phyloP scores from a whole-genome alignment of 345 rosid genomes.

The Eucalyptus erythrocorys region DNA sequence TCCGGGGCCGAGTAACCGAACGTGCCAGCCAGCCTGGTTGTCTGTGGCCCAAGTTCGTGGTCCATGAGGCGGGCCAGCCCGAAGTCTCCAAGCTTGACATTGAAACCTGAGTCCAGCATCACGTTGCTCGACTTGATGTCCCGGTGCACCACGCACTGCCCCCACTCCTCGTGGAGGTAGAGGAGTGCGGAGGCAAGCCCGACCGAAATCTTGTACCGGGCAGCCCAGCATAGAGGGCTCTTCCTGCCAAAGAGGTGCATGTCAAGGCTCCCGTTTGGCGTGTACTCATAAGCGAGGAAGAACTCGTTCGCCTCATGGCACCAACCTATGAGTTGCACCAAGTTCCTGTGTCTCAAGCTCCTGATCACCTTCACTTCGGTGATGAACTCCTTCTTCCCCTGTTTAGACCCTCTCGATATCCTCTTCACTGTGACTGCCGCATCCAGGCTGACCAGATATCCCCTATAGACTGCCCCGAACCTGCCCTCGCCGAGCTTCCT shows the following conservation, averaged over 20 bases:
- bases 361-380: slow-evolving; percentile 44
- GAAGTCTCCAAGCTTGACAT: slow-evolving; percentile 23
- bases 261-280: slow-evolving; percentile 62
- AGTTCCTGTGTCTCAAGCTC: slow-evolving; percentile 37
- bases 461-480: slow-evolving; percentile 43
- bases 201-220: slow-evolving; percentile 21
- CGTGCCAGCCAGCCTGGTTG: slow-evolving; percentile 10
- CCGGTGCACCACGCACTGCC: neutral
- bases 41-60: slow-evolving; percentile 3
- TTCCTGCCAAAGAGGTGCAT: slow-evolving; percentile 30
- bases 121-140: slow-evolving; percentile 51
- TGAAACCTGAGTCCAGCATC: slow-evolving; percentile 16
- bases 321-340: slow-evolving; percentile 65
- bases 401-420: slow-evolving; percentile 25
- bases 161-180: slow-evolving; percentile 57
- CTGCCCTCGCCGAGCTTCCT: slow-evolving; percentile 51
- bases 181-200: slow-evolving; percentile 45
- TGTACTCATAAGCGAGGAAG: slow-evolving; percentile 51
- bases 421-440: slow-evolving; percentile 33
- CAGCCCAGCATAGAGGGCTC: slow-evolving; percentile 18
- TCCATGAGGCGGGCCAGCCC: slow-evolving; percentile 25
- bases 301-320: slow-evolving; percentile 50
- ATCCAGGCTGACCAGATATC: slow-evolving; percentile 14
- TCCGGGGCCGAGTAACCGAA: slow-evolving; percentile 16
- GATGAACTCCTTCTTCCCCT: slow-evolving; percentile 35